Conservation (phyloP, 2,329 filamentous ascomycete species). For the Pseudocercospora fuligena region DNA sequence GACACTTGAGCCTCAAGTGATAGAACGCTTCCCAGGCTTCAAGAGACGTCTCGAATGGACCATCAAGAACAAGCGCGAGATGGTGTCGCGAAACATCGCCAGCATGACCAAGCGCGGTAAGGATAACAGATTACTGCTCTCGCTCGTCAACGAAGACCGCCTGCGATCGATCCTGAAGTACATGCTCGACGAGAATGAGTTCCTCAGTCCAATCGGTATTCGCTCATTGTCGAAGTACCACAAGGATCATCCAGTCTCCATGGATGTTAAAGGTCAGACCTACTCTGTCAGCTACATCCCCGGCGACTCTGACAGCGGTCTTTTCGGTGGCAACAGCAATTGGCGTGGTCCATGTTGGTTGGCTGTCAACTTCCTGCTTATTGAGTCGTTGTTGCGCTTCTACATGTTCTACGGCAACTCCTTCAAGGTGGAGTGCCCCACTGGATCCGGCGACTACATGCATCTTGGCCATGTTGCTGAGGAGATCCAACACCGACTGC, state of each 20-base stretch:
- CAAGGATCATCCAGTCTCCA: slow-evolving; percentile 85
- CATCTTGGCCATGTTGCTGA: slow-evolving; percentile 93
- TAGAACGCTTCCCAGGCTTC: slow-evolving; percentile 89
- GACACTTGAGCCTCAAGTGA: slow-evolving; percentile 89
- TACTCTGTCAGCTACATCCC: slow-evolving; percentile 90
- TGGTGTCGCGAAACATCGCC: slow-evolving; percentile 92
- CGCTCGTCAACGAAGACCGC: slow-evolving; percentile 91
- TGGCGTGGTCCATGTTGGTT: slow-evolving; percentile 96
- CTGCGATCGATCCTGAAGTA: slow-evolving; percentile 84
- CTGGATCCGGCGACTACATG: slow-evolving; percentile 92
- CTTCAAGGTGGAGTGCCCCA: slow-evolving; percentile 90
- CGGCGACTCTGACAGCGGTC: slow-evolving; percentile 92
- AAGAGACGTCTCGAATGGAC: slow-evolving; percentile 96
- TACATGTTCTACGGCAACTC: slow-evolving; percentile 93
- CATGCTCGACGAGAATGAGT: slow-evolving; percentile 94
- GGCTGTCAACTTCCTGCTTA: slow-evolving; percentile 91
- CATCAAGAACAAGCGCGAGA: slow-evolving; percentile 80
- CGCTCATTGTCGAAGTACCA: slow-evolving; percentile 91
- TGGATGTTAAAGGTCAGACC: slow-evolving; percentile 91
- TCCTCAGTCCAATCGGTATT: slow-evolving; percentile 87
- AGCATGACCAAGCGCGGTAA: slow-evolving; percentile 90
- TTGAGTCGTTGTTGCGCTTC: slow-evolving; percentile 93
- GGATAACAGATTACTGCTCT: slow-evolving; percentile 82
- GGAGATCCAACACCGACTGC: slow-evolving; percentile 90
- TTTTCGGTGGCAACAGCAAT: slow-evolving; percentile 97